A percentile compares a stretch with the other conserved stretches of the same genome.
Conservation (phyloP, 2,329 filamentous ascomycete genomes). For the Sporothrix pseudoabietina region DNA sequence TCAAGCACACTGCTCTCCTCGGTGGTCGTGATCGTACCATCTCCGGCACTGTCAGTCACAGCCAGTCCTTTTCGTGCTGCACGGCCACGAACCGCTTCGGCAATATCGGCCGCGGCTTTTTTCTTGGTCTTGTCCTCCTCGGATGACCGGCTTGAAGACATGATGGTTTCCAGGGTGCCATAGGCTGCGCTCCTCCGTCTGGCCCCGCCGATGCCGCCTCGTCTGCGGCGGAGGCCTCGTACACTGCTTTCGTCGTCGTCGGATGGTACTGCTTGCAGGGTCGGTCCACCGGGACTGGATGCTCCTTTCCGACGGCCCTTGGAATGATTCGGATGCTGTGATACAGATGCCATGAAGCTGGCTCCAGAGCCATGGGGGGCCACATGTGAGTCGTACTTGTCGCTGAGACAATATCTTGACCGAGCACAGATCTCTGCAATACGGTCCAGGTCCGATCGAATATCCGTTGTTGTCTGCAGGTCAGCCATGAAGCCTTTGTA, state of each 20-base stretch:
- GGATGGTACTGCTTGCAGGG: constrained; percentile 59
- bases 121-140: constrained; percentile 64
- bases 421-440: constrained; percentile 69
- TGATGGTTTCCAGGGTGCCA: constrained; percentile 66
- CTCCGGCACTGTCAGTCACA: constrained; percentile 20
- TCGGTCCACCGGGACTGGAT: constrained; percentile 50
- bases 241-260: constrained; percentile 54
- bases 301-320: constrained; percentile 34
- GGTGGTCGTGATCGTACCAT: constrained; percentile 37
- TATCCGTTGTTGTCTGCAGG: constrained; percentile 47
- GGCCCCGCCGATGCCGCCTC: constrained; percentile 46
- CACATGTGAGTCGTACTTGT: constrained; percentile 68
- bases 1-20: constrained; percentile 36
- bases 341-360: constrained; percentile 55
- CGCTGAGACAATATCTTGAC: constrained; percentile 65
- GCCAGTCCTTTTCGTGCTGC: constrained; percentile 43
- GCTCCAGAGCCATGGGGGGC: constrained; percentile 62
- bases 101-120: constrained; percentile 59
- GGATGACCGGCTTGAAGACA: constrained; percentile 65
- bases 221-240: constrained; percentile 46
- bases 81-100: constrained; percentile 57
- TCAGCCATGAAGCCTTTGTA: constrained; percentile 64
- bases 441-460: constrained; percentile 62
- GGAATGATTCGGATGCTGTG: constrained; percentile 13
- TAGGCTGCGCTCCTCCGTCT: constrained; percentile 58